phyloP scores from a whole-genome alignment of 1,284 basidiomycete species.

The Pisolithus thermaeus region DNA sequence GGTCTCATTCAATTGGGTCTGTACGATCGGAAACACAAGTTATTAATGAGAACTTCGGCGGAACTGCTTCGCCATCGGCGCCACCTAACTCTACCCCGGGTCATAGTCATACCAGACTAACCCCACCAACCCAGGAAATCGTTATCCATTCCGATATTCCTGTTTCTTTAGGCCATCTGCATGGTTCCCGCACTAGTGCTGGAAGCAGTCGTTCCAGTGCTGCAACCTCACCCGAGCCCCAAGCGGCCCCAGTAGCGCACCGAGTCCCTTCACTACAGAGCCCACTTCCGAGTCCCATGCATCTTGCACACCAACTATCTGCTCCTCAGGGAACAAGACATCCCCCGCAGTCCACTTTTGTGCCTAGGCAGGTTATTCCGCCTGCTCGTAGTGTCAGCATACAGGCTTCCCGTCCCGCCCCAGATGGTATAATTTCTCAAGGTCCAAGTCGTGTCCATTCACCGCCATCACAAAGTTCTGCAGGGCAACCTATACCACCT shows the following conservation, averaged over 20 bases:
- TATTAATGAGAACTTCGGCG: neutral
- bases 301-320: constrained; percentile 19
- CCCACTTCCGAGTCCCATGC: constrained; percentile 7
- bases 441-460: constrained; percentile 11
- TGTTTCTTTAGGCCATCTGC: constrained; percentile 5
- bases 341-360: constrained; percentile 28
- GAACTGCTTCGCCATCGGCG: neutral
- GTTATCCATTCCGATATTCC: constrained; percentile 3
- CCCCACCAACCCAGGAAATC: constrained; percentile 3
- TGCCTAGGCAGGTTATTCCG: constrained; percentile 34
- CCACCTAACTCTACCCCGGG: constrained; percentile 4
- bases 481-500: constrained; percentile 8
- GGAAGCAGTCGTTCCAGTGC: constrained; percentile 2
- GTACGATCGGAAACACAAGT: neutral
- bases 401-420: constrained; percentile 17
- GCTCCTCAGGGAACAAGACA: constrained; percentile 3
- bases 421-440: constrained; percentile 9
- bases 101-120: constrained; percentile 3
- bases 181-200: constrained; percentile 5
- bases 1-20: constrained; percentile 16
- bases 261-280: constrained; percentile 17
- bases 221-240: constrained; percentile 22
- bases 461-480: constrained; percentile 13
- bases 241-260: constrained; percentile 13
- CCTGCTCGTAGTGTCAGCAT: constrained; percentile 41